A percentile compares a stretch with the other conserved stretches of the same genome.
Evolutionary conservation across 1,139 yeast species (phyloP).

Genomic region (Diutina neorugosa): DNA sequence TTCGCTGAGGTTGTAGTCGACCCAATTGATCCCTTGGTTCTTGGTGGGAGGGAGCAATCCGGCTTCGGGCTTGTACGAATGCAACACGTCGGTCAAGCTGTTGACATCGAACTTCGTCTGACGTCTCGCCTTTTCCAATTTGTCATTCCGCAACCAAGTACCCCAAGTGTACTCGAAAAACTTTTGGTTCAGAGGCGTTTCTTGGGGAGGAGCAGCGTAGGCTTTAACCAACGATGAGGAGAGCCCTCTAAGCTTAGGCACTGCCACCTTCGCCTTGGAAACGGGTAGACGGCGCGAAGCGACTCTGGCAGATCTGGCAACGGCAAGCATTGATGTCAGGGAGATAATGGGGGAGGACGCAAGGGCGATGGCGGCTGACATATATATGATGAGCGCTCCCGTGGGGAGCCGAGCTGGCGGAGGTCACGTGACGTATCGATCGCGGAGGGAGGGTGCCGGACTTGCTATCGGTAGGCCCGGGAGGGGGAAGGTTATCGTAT

Average conservation of each 20-base stretch:
- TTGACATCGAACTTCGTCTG: constrained; percentile 74
- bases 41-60: background rate
- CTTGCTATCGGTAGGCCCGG: no score
- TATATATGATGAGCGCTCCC: no score
- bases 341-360: background rate
- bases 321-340: background rate
- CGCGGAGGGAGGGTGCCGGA: no score
- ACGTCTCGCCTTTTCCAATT: constrained; percentile 58
- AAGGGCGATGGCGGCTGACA: background rate
- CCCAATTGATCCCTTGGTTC: background rate
- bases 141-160: constrained; percentile 78
- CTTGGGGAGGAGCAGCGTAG: background rate
- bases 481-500: no score
- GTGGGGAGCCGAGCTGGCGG: no score
- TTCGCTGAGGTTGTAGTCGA: constrained; percentile 29
- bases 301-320: background rate
- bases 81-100: constrained; percentile 48
- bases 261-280: constrained; percentile 6
- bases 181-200: constrained; percentile 31
- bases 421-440: no score
- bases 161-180: constrained; percentile 94
- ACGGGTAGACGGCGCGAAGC: background rate
- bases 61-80: constrained; percentile 19
- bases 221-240: background rate
- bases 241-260: background rate